Conservation (phyloP, 2,329 filamentous ascomycete genomes). For the Tolypocladium paradoxum region DNA sequence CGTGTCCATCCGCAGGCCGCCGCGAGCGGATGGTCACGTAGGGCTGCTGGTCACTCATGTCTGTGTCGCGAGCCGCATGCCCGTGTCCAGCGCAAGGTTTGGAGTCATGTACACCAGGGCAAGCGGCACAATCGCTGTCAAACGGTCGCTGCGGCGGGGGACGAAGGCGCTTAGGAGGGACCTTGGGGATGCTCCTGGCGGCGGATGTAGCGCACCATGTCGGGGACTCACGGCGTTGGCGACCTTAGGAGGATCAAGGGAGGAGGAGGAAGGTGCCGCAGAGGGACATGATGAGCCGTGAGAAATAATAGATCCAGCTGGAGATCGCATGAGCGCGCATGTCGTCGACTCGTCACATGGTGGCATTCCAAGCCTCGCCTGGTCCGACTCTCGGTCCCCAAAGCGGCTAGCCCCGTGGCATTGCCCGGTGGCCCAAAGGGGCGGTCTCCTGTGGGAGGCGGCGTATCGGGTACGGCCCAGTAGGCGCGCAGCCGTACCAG, state of each 20-base stretch:
- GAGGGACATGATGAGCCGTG: not conserved
- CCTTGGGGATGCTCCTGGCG: not conserved
- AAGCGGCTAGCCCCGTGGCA: conserved; percentile 6
- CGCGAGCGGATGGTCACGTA: conserved; percentile 44
- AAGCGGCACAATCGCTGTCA: not conserved
- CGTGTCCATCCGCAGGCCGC: conserved; percentile 32
- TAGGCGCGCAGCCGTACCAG: not conserved
- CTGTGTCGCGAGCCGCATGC: not conserved
- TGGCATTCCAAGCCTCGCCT: not conserved
- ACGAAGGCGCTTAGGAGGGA: not conserved
- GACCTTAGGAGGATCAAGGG: not conserved
- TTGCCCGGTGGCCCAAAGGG: not conserved
- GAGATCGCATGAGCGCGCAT: not conserved
- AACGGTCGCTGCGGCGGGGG: not conserved
- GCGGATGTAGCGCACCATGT: not conserved
- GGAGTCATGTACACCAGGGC: not conserved
- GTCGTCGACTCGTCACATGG: conserved; percentile 1
- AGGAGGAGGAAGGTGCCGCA: not conserved
- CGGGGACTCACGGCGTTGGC: not conserved
- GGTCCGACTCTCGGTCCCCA: conserved; percentile 11
- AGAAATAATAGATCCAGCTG: not conserved
- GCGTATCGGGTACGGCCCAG: not conserved
- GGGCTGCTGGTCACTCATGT: conserved; percentile 32
- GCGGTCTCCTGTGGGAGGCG: not conserved
- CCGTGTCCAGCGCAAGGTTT: not conserved